Base-by-base conservation (phyloP, 306 rosid species). In the Quillaja saponaria region DNA sequence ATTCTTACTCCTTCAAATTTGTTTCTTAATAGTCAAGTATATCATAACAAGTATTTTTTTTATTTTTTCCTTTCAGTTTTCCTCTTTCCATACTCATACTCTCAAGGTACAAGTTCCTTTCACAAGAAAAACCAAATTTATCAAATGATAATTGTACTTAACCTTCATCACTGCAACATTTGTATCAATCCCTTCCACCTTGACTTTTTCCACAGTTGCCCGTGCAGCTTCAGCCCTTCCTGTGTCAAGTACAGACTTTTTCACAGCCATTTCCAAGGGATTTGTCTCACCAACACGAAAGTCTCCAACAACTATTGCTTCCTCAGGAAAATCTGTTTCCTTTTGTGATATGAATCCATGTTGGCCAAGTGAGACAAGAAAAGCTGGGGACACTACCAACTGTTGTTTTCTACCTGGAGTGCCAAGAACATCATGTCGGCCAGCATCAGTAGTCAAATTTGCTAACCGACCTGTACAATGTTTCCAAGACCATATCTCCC, bases 101-200 rank as follows among this genome's bases (percentile, higher is more conserved):
- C 60, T 76, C 52, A 61, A 61, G 51, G 31, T 41, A 33, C 40
- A 20, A 50, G 46, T 63, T 66, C 21, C 11, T 21, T 71, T 64
- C 62, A 62, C 42, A 1, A 9, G 28, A 58, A 73, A 31, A 18
- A 14, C 17, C 21, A 58, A 49, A 31, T 52, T n/a, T 66, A 67
- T 10, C 67, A 48, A 58, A 55, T 50, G 47, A 55, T 66, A 66
- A 67, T 76, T 52, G 70, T 25, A 61, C 46, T 41, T 66, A 19
- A 92, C 99, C 99, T 92, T 86, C 99, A 92, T 92, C 42, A 89
- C 84, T 67, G 96, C 96, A 67, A 86, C 63, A 81, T 92, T 92
- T 61, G 95, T 89, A 71, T 89, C 99, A 61, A 92, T 86, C 50
- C 99, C 96, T 69, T 89, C 99, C 71, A 92, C 95, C 84, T 89